phyloP scores from a whole-genome alignment of 208 protist species.

The Tetramitus jugosus region DNA sequence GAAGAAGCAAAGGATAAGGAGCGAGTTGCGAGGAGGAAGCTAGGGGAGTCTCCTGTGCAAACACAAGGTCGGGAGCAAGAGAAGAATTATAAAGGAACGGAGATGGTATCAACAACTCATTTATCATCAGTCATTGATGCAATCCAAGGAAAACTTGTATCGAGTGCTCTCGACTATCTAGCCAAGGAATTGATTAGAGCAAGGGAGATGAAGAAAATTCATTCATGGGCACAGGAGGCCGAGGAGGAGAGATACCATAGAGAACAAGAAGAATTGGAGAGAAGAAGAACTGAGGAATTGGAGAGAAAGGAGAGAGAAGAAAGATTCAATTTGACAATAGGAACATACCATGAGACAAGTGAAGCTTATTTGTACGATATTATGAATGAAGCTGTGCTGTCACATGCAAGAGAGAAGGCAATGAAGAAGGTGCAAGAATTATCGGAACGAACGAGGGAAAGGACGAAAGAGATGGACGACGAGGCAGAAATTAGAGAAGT shows the following conservation, averaged over 20 bases:
- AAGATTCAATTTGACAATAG: slow-evolving; percentile 53
- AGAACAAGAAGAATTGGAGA: slow-evolving; percentile 61
- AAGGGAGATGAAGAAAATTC: slow-evolving; percentile 54
- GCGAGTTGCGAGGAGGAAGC: slow-evolving; percentile 41
- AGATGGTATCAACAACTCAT: slow-evolving; percentile 36
- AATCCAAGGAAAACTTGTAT: slow-evolving; percentile 63
- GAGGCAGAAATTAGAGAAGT: background rate
- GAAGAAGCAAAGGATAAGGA: slow-evolving; percentile 68
- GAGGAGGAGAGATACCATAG: slow-evolving; percentile 56
- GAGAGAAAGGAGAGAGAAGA: slow-evolving; percentile 60
- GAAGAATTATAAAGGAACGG: slow-evolving; percentile 39
- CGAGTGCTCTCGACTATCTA: slow-evolving; percentile 68
- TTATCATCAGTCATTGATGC: slow-evolving; percentile 49
- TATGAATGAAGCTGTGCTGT: background rate
- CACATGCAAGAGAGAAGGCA: background rate
- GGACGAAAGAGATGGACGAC: background rate
- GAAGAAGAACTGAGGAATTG: slow-evolving; percentile 54
- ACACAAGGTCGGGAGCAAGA: slow-evolving; percentile 42
- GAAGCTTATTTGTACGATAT: slow-evolving; percentile 40
- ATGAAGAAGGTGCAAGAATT: background rate
- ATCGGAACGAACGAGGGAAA: background rate
- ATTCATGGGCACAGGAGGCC: slow-evolving; percentile 49
- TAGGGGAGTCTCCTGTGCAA: slow-evolving; percentile 22
- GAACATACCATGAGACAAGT: slow-evolving; percentile 51
- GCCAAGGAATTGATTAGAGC: slow-evolving; percentile 65